Evolutionary conservation across 1,139 yeast genomes (phyloP), one percentile per base, ranked within the genome.

Genomic region (Yamadazyma dushanensis): DNA sequence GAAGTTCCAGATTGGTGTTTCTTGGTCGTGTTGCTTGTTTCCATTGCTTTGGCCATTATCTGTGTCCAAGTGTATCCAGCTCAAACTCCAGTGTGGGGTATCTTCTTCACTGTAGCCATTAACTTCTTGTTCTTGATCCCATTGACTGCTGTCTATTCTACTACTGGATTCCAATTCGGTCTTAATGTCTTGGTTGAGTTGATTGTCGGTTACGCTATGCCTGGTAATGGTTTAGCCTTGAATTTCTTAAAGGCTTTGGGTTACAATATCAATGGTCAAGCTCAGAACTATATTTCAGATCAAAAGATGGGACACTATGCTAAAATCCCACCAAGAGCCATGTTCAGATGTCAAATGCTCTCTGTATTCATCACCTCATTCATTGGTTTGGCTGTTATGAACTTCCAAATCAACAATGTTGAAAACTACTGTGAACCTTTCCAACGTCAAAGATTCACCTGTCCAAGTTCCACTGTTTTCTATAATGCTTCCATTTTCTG

Each of bases 1-100:
- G 85, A 80, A 46, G 84, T 78, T 9, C 85, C 85, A 10, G 80
- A 78, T 39, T 73, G 75, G 73, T 77, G 78, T 70, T 80, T 73
- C 47, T 44, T 75, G 19, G 39, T 60, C 4, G 63, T 79, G n/a
- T 55, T 79, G 35, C 43, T 73, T 7, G 41, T 70, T 14, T 66
- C 83, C 2, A 50, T 78, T 3, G 66, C 60, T 3, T 57, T 76
- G 38, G 80, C 76, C 3, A 65, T 77, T 26, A 46, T 73, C 3
- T 64, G 73, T 34, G 66, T 76, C 9, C 53, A 68, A 42, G 59
- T 63, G 5, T 76, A 72, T 43, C 55, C 73, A n/a, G 61, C 75
- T 8, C 63, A 70, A 31, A 66, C 76, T 35, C 79, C 80, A 3
- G 67, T 75, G 4, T 77, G 80, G 80, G 73, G 75, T 36, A 60